Evolutionary conservation across 2,329 filamentous ascomycete species (phyloP).

Genomic region (Colletotrichum magnum): DNA sequence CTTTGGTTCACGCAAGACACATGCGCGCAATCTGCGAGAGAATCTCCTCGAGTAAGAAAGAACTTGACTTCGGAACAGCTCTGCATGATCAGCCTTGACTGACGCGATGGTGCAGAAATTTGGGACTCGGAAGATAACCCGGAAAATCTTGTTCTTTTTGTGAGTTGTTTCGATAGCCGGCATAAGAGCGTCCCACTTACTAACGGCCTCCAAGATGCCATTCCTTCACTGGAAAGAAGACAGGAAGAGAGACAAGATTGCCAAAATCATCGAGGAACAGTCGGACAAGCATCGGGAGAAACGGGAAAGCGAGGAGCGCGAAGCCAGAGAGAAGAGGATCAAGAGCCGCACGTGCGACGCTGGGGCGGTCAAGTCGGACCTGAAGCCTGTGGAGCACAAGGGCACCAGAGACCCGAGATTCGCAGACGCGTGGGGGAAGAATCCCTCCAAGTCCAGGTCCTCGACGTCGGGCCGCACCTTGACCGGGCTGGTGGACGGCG

Average conservation of each 20-base stretch:
- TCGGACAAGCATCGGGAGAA: slow-evolving; percentile 27
- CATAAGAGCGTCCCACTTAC: neutral
- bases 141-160: slow-evolving; percentile 50
- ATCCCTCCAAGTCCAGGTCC: slow-evolving; percentile 1
- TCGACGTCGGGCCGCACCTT: neutral
- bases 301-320: slow-evolving; percentile 2
- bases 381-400: neutral
- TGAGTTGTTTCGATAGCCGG: slow-evolving; percentile 25
- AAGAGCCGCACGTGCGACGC: neutral
- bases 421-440: neutral
- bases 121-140: slow-evolving; percentile 38
- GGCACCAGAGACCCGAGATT: slow-evolving; percentile 33
- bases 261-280: slow-evolving; percentile 44
- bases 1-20: slow-evolving; percentile 51
- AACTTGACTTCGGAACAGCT: neutral
- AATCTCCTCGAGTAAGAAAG: slow-evolving; percentile 47
- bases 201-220: slow-evolving; percentile 49
- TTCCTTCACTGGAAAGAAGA: slow-evolving; percentile 60
- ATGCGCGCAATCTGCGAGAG: slow-evolving; percentile 52
- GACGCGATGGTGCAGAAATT: neutral
- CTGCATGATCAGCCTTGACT: neutral
- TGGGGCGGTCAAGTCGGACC: too few species aligned
- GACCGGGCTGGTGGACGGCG: neutral
- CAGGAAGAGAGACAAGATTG: slow-evolving; percentile 47
- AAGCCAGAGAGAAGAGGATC: slow-evolving; percentile 9